phyloP scores from a whole-genome alignment of 805 yeast genomes.

The Candida anglica region DNA sequence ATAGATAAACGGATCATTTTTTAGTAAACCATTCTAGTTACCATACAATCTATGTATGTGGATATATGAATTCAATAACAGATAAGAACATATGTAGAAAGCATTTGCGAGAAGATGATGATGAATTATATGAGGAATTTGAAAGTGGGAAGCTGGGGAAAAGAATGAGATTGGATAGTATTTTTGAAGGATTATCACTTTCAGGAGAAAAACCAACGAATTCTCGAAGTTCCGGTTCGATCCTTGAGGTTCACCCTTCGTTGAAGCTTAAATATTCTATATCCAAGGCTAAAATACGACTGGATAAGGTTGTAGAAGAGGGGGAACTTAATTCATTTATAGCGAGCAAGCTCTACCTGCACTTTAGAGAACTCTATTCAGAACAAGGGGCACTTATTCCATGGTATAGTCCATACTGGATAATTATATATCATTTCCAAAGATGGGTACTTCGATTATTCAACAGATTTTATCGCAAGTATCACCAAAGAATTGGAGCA shows the following conservation, averaged over 20 bases:
- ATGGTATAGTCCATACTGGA: slow-evolving; percentile 20
- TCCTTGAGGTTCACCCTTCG: slow-evolving; percentile 1
- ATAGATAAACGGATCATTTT: too few species aligned
- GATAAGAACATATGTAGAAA: too few species aligned
- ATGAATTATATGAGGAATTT: too few species aligned
- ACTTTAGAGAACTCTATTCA: slow-evolving; percentile 15
- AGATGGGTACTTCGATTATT: slow-evolving; percentile 33
- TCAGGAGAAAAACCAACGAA: not conserved
- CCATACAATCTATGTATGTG: too few species aligned
- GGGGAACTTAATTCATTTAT: slow-evolving; percentile 18
- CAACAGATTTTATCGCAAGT: slow-evolving; percentile 27
- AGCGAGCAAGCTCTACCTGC: slow-evolving; percentile 18
- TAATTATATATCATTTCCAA: slow-evolving; percentile 27
- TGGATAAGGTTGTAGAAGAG: too few species aligned
- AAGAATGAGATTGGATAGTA: not conserved
- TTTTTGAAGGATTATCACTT: not conserved
- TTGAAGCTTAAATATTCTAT: slow-evolving; percentile 1
- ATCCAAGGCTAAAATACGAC: not conserved
- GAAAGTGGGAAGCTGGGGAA: not conserved
- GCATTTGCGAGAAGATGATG: too few species aligned
- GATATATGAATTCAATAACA: too few species aligned
- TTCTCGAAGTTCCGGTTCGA: too few species aligned
- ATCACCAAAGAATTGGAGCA: slow-evolving; percentile 13
- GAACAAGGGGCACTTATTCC: slow-evolving; percentile 17
- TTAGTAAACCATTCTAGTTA: too few species aligned